Evolutionary conservation across 2,329 filamentous ascomycete species (phyloP).

Genomic region (Cryoendolithus antarcticus): DNA sequence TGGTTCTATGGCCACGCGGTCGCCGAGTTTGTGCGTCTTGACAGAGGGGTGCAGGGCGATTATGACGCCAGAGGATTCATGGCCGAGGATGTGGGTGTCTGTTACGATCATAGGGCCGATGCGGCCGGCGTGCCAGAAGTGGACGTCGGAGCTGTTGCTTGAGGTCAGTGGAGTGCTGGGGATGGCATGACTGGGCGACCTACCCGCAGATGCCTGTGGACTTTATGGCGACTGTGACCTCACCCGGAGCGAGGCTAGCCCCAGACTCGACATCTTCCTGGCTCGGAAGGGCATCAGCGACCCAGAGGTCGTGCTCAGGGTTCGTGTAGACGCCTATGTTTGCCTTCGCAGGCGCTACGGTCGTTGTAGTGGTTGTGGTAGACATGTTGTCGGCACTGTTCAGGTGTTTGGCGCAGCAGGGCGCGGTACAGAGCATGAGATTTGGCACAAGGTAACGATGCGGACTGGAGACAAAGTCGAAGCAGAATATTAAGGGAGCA

Average conservation of each 20-base stretch:
- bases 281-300: slow-evolving; percentile 64
- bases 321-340: slow-evolving; percentile 98
- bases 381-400: background rate
- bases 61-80: slow-evolving; percentile 77
- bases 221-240: slow-evolving; percentile 80
- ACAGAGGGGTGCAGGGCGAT: slow-evolving; percentile 75
- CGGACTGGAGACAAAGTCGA: no score
- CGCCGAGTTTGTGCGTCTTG: slow-evolving; percentile 63
- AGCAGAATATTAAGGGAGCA: no score
- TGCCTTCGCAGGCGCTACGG: slow-evolving; percentile 49
- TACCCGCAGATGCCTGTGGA: slow-evolving; percentile 95
- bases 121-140: slow-evolving; percentile 93
- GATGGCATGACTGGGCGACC: slow-evolving; percentile 15
- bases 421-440: no score
- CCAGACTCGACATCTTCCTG: slow-evolving; percentile 60
- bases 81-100: slow-evolving; percentile 80
- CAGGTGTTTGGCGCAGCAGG: no score
- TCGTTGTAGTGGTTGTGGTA: slow-evolving; percentile 6
- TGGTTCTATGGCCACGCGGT: slow-evolving; percentile 87
- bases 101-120: slow-evolving; percentile 93
- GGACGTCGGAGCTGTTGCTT: slow-evolving; percentile 63
- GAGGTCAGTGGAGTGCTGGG: background rate
- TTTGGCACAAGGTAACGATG: no score
- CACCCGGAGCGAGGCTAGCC: slow-evolving; percentile 60
- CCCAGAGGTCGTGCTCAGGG: slow-evolving; percentile 81